These are phyloP conservation scores for Dryas integrifolia DNA, from an alignment of 331 rosid genomes.

Conservation along the genomic window DNA sequence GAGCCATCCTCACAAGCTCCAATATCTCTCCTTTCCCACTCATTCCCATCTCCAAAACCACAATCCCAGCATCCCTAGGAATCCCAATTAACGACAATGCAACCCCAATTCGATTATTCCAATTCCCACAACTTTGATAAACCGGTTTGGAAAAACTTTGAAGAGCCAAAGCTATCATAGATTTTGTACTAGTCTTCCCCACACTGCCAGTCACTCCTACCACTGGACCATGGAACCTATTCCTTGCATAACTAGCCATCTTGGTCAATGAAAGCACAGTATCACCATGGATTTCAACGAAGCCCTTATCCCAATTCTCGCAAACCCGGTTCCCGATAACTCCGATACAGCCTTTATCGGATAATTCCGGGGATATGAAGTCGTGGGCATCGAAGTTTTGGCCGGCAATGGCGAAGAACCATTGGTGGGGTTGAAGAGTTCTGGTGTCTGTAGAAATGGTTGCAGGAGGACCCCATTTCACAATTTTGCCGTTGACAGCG, in stretches of 20 bases:
- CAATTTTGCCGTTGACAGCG: conserved; percentile 32
- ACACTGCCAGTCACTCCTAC: conserved; percentile 35
- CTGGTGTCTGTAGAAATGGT: conserved; percentile 36
- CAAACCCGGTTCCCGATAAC: conserved; percentile 32
- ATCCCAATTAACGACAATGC: conserved; percentile 36
- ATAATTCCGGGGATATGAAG: conserved; percentile 21
- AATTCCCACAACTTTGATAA: conserved; percentile 32
- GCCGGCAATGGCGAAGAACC: conserved; percentile 40
- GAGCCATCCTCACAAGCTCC: conserved; percentile 32
- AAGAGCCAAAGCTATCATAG: conserved; percentile 34
- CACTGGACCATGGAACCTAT: conserved; percentile 16
- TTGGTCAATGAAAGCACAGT: conserved; percentile 18
- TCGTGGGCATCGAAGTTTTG: conserved; percentile 31
- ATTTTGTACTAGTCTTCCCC: conserved; percentile 32
- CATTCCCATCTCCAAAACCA: conserved; percentile 35
- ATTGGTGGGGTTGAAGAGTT: conserved; percentile 26
- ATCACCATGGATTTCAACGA: conserved; percentile 22
- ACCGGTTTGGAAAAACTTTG: conserved; percentile 9
- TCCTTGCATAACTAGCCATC: conserved; percentile 32
- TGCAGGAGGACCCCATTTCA: conserved; percentile 36
- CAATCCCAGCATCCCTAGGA: conserved; percentile 23
- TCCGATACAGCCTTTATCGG: conserved; percentile 28
- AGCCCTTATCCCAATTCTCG: conserved; percentile 29
- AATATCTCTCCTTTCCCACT: conserved; percentile 25
- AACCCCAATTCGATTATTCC: conserved; percentile 34